Percentiles rank a stretch among this genome's conserved stretches.
These are phyloP conservation scores for Corymbia maculata DNA, from an alignment of 345 rosid genomes.

Conservation along the genomic window DNA sequence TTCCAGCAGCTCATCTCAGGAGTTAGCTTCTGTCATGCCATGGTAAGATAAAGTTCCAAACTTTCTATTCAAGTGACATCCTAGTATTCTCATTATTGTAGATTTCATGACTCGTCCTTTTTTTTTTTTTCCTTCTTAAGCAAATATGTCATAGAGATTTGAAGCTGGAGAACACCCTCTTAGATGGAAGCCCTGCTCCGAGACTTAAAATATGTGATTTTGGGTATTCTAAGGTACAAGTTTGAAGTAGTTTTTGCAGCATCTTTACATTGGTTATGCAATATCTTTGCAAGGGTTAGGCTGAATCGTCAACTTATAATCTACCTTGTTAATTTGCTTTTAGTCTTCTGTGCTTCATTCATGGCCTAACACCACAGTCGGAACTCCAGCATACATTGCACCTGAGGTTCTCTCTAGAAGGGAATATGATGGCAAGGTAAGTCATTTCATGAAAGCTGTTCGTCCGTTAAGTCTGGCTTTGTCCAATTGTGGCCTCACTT, in stretches of 20 bases:
- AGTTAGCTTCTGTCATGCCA: slow-evolving; percentile 70
- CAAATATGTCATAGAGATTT: slow-evolving; percentile 82
- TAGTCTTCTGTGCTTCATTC: slow-evolving; percentile 50
- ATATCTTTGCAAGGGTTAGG: not conserved
- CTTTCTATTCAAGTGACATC: not conserved
- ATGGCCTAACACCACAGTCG: slow-evolving; percentile 46
- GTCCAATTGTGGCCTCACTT: not conserved
- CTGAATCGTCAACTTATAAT: not conserved
- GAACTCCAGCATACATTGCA: slow-evolving; percentile 53
- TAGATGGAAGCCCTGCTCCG: slow-evolving; percentile 90
- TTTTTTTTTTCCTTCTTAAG: slow-evolving; percentile 2
- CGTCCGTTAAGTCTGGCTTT: not conserved
- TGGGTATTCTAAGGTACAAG: slow-evolving; percentile 65
- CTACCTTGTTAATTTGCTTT: not conserved
- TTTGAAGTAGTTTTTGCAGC: not conserved
- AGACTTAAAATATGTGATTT: slow-evolving; percentile 81
- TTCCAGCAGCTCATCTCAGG: slow-evolving; percentile 91
- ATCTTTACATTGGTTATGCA: not conserved
- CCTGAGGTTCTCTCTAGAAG: slow-evolving; percentile 42
- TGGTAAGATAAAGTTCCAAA: slow-evolving; percentile 23
- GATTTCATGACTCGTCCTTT: not conserved
- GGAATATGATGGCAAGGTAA: slow-evolving; percentile 53
- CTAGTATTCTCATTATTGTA: not conserved
- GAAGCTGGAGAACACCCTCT: slow-evolving; percentile 76
- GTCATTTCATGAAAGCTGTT: not conserved